Evolutionary conservation across 768 basidiomycete species (phyloP).

Genomic region (Suillus hirtellus): DNA sequence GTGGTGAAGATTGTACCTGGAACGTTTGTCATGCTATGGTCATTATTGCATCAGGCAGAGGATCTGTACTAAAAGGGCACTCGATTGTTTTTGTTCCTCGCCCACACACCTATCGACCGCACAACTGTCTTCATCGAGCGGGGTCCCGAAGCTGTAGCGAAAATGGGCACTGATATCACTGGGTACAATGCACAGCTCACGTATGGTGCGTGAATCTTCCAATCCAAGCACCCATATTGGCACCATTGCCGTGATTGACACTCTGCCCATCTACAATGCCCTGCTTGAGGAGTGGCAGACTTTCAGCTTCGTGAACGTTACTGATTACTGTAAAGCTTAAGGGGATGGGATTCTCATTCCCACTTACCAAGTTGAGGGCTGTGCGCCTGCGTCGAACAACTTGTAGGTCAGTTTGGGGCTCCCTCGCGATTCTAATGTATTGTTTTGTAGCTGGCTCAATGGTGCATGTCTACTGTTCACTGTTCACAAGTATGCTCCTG

Average conservation of each 20-base stretch:
- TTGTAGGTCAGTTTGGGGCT: slow-evolving; percentile 45
- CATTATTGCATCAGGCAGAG: slow-evolving; percentile 16
- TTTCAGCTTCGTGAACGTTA: slow-evolving; percentile 58
- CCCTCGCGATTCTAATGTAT: not conserved
- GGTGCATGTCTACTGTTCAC: slow-evolving; percentile 32
- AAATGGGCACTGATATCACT: slow-evolving; percentile 36
- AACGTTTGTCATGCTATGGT: not conserved
- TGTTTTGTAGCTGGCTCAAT: slow-evolving; percentile 53
- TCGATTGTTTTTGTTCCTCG: slow-evolving; percentile 62
- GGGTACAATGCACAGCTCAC: slow-evolving; percentile 53
- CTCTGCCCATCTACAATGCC: slow-evolving; percentile 56
- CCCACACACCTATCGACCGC: slow-evolving; percentile 58
- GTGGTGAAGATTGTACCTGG: slow-evolving; percentile 6
- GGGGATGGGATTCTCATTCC: slow-evolving; percentile 52
- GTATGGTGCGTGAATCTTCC: slow-evolving; percentile 39
- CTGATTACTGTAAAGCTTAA: slow-evolving; percentile 60
- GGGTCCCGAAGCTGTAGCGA: slow-evolving; percentile 28
- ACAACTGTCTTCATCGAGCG: slow-evolving; percentile 52
- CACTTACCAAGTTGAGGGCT: slow-evolving; percentile 55
- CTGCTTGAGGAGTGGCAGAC: slow-evolving; percentile 52
- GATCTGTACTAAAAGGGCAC: slow-evolving; percentile 42
- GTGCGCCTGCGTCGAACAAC: slow-evolving; percentile 63
- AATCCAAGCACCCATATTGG: slow-evolving; percentile 41
- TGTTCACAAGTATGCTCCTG: no score
- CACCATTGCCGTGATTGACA: slow-evolving; percentile 51